Base-by-base conservation (phyloP, 208 protist genomes). In the Angomonas deanei region DNA sequence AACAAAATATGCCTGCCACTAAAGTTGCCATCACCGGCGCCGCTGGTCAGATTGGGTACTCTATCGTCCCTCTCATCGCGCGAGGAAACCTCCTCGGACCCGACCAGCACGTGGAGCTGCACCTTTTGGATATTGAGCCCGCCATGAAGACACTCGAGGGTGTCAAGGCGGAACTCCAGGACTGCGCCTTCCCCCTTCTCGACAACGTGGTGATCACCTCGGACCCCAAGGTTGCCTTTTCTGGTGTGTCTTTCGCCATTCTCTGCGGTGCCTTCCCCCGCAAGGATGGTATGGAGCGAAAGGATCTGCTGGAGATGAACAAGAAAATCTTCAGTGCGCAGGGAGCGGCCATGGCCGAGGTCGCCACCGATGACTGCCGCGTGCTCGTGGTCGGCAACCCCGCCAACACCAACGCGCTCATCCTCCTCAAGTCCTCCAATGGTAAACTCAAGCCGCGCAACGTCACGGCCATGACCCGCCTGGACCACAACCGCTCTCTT, bases 321-420 rank as follows among this genome's bases (percentile, higher is more conserved):
- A 91, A 82, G 2, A 75, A 80, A n/a, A 99, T 99, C 55, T 99
- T 99, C 82, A 80, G 76, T 24, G 86, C 69, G 57, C 94, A 98
- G 69, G 98, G 97, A 28, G 80, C 79, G 21, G 82, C 86, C 11
- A 59, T 99, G 11, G 85, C 86, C 46, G 76, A 91, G 24, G 84
- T 97, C 50, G 97, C 96, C 19, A 68, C 69, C 1, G 66, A 78
- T 30, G 65, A 86, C 57, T 92, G 96, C 61, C 79, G 72, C 34
- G 84, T 96, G 5, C 60, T 97, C 3, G 94, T 98, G 23, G 96
- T 99, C 0, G 96, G 97, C 54, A 99, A 99, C 67, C 97, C 98
- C 15, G 97, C 97, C 28, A 99, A 99, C 78, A 99, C 98, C 24
- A 99, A 99, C 73, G 88, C 90, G 0, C 72, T 98, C 17, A 93